Conservation (phyloP, 495 filamentous ascomycete species). For the Penicillium arizonense region DNA sequence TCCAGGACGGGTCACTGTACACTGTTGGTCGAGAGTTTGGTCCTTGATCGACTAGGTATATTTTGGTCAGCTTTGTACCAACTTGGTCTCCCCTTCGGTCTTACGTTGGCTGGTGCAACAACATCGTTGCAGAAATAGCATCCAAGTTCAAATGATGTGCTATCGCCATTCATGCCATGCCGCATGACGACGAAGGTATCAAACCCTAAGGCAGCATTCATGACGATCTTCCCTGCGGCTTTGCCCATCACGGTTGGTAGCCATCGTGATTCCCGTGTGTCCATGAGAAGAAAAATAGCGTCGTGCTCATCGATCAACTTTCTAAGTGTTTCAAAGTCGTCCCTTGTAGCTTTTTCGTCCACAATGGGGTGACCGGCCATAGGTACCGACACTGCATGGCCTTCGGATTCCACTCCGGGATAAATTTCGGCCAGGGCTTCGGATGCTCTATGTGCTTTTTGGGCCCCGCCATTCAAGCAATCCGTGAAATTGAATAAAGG, state of each 20-base stretch:
- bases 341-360: slow-evolving; percentile 61
- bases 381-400: slow-evolving; percentile 79
- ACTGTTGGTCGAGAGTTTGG: slow-evolving; percentile 94
- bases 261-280: slow-evolving; percentile 92
- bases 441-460: slow-evolving; percentile 81
- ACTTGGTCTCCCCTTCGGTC: slow-evolving; percentile 24
- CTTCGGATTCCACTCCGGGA: slow-evolving; percentile 78
- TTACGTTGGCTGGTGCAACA: slow-evolving; percentile 89
- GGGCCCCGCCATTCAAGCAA: slow-evolving; percentile 78
- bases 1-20: slow-evolving; percentile 93
- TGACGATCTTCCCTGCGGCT: slow-evolving; percentile 84
- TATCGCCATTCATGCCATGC: slow-evolving; percentile 62
- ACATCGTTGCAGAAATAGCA: slow-evolving; percentile 99
- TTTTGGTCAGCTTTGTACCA: slow-evolving; percentile 38
- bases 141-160: slow-evolving; percentile 59
- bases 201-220: slow-evolving; percentile 95
- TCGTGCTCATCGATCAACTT: slow-evolving; percentile 83
- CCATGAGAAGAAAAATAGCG: slow-evolving; percentile 93
- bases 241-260: slow-evolving; percentile 98
- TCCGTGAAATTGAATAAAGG: slow-evolving; percentile 89
- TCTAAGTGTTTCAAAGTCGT: slow-evolving; percentile 73
- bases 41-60: slow-evolving; percentile 75
- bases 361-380: slow-evolving; percentile 91
- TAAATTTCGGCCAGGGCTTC: slow-evolving; percentile 83
- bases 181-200: slow-evolving; percentile 97